phyloP scores from a whole-genome alignment of 2,329 filamentous ascomycete genomes.

The Neospermospora avenae region DNA sequence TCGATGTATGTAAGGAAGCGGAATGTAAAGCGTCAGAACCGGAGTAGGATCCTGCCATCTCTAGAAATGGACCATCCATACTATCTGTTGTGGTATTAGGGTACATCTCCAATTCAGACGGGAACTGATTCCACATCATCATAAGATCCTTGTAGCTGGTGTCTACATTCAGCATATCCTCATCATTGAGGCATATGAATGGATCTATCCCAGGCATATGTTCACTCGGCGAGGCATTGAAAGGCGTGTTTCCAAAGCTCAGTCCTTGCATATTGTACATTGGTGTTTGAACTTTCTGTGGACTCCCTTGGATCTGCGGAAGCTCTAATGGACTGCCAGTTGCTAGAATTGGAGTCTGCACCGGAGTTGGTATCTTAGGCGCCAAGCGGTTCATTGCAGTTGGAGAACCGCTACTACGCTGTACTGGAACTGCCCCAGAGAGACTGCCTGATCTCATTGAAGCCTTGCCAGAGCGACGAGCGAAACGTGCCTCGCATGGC shows the following conservation, averaged over 20 bases:
- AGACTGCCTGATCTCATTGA: constrained; percentile 8
- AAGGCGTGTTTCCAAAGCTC: neutral
- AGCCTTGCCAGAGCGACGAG: constrained; percentile 41
- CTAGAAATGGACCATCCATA: constrained; percentile 4
- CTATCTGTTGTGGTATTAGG: neutral
- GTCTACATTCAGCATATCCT: constrained; percentile 29
- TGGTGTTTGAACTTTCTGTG: neutral
- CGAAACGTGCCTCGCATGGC: constrained; percentile 47
- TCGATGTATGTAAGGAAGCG: constrained; percentile 41
- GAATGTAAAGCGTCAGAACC: constrained; percentile 43
- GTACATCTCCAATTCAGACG: constrained; percentile 42
- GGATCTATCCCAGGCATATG: constrained; percentile 2
- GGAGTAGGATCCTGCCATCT: constrained; percentile 24
- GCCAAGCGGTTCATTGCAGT: constrained; percentile 3
- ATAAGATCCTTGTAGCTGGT: constrained; percentile 41
- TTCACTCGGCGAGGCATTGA: constrained; percentile 6
- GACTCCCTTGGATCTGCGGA: neutral
- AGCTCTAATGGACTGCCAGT: neutral
- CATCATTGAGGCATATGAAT: constrained; percentile 9
- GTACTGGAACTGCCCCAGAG: neutral
- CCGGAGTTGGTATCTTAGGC: neutral
- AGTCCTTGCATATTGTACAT: neutral
- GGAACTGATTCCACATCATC: constrained; percentile 43
- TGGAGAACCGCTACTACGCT: neutral
- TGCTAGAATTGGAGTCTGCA: neutral